Evolutionary conservation across 2,329 filamentous ascomycete species (phyloP).

Genomic region (Ceratocystis variospora): DNA sequence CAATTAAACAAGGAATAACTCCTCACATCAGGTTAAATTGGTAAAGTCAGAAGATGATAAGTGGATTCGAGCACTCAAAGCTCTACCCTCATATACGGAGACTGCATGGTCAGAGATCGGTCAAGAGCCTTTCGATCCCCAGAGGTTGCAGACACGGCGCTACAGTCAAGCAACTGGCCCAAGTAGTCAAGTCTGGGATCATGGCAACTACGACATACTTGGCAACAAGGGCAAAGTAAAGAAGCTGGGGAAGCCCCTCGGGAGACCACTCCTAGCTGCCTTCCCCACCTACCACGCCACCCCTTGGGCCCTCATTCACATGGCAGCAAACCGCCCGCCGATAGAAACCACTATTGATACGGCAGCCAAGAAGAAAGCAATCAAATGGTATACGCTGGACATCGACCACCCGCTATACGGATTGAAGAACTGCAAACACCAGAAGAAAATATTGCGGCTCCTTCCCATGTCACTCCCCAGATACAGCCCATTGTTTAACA

Average conservation of each 20-base stretch:
- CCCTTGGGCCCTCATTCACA: neutral
- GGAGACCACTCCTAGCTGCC: neutral
- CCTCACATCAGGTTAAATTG: too few species aligned
- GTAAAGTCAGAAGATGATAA: too few species aligned
- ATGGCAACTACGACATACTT: too few species aligned
- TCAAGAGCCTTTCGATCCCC: too few species aligned
- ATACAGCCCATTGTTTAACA: conserved; percentile 22
- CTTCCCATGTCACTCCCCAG: conserved; percentile 21
- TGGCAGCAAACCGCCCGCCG: neutral
- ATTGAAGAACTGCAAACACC: neutral
- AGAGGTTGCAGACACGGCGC: too few species aligned
- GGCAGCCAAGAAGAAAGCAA: neutral
- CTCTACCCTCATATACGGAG: too few species aligned
- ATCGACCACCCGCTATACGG: neutral
- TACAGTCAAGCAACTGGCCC: too few species aligned
- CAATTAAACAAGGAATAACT: too few species aligned
- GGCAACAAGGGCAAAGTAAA: neutral
- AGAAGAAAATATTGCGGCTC: neutral
- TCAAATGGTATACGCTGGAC: neutral
- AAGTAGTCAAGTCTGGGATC: too few species aligned
- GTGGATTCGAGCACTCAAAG: too few species aligned
- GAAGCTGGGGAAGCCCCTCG: neutral
- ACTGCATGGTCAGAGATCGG: too few species aligned
- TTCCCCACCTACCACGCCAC: neutral
- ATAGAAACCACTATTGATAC: neutral